Conservation (phyloP, 169 alveolate genomes). For the Cryptosporidium muris region DNA sequence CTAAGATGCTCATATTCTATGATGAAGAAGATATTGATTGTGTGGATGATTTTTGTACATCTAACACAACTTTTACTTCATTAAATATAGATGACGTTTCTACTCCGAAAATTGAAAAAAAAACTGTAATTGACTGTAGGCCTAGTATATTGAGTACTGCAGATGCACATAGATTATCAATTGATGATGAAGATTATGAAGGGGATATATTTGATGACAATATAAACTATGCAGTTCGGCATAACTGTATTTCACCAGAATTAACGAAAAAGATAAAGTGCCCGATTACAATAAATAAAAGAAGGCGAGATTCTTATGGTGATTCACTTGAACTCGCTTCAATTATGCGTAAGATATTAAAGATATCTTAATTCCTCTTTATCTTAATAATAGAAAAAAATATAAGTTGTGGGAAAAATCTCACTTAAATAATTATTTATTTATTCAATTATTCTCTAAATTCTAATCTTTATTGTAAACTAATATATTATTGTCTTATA, state of each 20-base stretch:
- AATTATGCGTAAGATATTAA: conserved; percentile 49
- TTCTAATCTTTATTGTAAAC: no score
- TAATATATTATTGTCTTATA: no score
- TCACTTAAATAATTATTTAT: no score
- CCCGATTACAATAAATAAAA: conserved; percentile 5
- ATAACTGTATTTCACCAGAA: background rate
- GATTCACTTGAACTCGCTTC: conserved; percentile 36
- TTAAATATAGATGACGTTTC: background rate
- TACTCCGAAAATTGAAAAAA: conserved; percentile 11
- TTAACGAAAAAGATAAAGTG: background rate
- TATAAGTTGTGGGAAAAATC: no score
- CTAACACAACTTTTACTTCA: background rate
- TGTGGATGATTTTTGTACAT: background rate
- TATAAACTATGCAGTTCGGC: background rate
- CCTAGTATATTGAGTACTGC: background rate
- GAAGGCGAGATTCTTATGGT: conserved; percentile 43
- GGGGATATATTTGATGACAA: no score
- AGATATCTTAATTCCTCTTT: background rate
- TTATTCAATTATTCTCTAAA: no score
- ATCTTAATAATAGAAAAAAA: no score
- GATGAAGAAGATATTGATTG: background rate
- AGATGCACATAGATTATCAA: no score
- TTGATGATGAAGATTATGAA: no score
- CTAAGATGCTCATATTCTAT: background rate
- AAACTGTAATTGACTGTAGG: background rate